A percentile compares a stretch with the other conserved stretches of the same genome.
These are phyloP conservation scores for Aspergillus sp. DNA, from an alignment of 2,329 filamentous ascomycete species.

Conservation along the genomic window DNA sequence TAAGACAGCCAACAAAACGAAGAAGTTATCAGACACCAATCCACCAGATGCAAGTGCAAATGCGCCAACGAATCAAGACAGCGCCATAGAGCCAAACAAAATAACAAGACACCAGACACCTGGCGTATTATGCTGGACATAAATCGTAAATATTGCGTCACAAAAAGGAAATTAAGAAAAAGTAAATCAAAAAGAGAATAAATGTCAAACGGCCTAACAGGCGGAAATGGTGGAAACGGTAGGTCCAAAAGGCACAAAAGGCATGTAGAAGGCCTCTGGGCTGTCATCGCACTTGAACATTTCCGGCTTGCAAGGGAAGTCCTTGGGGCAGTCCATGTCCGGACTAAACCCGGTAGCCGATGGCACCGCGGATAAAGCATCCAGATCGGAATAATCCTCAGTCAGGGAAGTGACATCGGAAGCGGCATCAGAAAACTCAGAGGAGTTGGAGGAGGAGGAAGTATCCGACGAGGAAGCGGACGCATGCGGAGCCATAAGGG, in stretches of 20 bases:
- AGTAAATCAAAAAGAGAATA: not conserved
- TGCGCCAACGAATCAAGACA: conserved; percentile 1
- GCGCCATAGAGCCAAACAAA: conserved; percentile 10
- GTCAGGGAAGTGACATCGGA: conserved; percentile 35
- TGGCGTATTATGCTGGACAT: conserved; percentile 11
- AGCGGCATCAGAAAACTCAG: conserved; percentile 32
- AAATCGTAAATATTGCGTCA: conserved; percentile 1
- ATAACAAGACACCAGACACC: conserved; percentile 1
- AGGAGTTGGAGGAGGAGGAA: conserved; percentile 30
- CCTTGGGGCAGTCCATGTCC: conserved; percentile 21
- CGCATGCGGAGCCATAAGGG: conserved; percentile 25
- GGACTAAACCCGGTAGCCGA: conserved; percentile 28
- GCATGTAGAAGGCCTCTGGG: conserved; percentile 23
- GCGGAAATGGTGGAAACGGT: conserved; percentile 14
- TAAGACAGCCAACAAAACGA: not conserved
- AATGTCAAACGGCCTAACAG: conserved; percentile 6
- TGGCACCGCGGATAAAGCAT: conserved; percentile 29
- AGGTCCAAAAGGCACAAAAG: conserved; percentile 4
- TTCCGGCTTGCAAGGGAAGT: conserved; percentile 22
- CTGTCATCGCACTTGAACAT: conserved; percentile 21
- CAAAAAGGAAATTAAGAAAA: conserved; percentile 4
- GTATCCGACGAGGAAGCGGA: conserved; percentile 32
- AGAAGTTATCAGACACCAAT: not conserved
- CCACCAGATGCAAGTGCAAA: not conserved
- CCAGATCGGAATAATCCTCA: conserved; percentile 30